A percentile compares a stretch with the other conserved stretches of the same genome.
These are phyloP conservation scores for Gossypium trilobum DNA, from an alignment of 441 rosid genomes.

Conservation along the genomic window DNA sequence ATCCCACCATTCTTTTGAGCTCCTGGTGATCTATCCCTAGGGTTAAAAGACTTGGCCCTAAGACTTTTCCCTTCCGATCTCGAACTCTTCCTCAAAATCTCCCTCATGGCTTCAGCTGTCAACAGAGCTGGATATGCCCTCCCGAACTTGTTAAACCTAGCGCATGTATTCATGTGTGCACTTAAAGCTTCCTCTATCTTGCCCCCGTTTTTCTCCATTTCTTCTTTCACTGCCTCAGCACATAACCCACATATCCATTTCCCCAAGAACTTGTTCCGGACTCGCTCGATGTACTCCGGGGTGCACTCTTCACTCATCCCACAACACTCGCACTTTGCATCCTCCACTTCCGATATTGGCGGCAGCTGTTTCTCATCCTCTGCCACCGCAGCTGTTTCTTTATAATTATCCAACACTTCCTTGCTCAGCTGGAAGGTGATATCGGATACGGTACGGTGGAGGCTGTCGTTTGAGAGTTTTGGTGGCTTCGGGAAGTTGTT, in stretches of 20 bases:
- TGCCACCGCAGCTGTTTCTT: background rate
- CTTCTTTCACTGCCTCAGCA: slow-evolving; percentile 83
- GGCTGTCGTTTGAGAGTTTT: slow-evolving; percentile 36
- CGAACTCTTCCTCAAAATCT: slow-evolving; percentile 49
- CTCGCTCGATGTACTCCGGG: slow-evolving; percentile 57
- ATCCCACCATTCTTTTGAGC: slow-evolving; percentile 41
- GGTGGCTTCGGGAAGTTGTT: slow-evolving; percentile 49
- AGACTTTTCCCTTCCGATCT: slow-evolving; percentile 7
- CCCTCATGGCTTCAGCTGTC: slow-evolving; percentile 89
- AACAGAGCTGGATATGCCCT: slow-evolving; percentile 72
- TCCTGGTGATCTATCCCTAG: slow-evolving; percentile 27
- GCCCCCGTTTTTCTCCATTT: slow-evolving; percentile 56
- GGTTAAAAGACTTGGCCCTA: slow-evolving; percentile 48
- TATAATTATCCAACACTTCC: background rate
- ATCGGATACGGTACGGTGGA: slow-evolving; percentile 63
- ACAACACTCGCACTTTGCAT: slow-evolving; percentile 84
- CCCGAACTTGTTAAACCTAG: slow-evolving; percentile 66
- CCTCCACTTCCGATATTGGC: slow-evolving; percentile 65
- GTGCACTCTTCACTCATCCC: slow-evolving; percentile 94
- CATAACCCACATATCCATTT: slow-evolving; percentile 89
- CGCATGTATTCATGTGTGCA: slow-evolving; percentile 64
- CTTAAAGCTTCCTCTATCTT: slow-evolving; percentile 54
- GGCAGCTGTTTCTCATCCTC: slow-evolving; percentile 26
- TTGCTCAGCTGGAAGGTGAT: slow-evolving; percentile 32
- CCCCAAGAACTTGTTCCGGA: slow-evolving; percentile 57